A percentile compares a stretch with the other conserved stretches of the same genome.
Conservation (phyloP, 352 stramenopile genomes). For the Halophytophthora polymorphica region DNA sequence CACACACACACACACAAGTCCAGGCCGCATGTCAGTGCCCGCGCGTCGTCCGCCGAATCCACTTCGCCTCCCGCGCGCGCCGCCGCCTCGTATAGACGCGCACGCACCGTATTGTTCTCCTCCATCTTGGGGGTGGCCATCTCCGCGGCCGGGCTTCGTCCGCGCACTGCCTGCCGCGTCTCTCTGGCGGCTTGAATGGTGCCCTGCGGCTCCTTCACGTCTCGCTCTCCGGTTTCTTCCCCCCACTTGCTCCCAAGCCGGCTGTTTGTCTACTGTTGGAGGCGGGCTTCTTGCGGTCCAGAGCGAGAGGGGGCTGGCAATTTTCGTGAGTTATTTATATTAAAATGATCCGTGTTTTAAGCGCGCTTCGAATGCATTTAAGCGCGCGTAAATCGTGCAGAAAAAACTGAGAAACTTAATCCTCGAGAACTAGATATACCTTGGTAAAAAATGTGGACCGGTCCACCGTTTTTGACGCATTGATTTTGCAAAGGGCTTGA, state of each 20-base stretch:
- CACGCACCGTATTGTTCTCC: conserved; percentile 65
- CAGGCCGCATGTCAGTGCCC: conserved; percentile 1
- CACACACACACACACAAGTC: conserved; percentile 1
- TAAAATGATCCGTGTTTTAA: too few species aligned
- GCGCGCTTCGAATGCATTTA: too few species aligned
- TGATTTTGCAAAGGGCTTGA: too few species aligned
- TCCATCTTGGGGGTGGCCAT: conserved; percentile 83
- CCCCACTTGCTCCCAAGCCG: conserved; percentile 28
- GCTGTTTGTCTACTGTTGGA: conserved; percentile 44
- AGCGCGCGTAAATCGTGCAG: too few species aligned
- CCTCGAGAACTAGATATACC: too few species aligned
- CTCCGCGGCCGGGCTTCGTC: background rate
- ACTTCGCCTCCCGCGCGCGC: background rate
- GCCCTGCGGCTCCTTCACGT: conserved; percentile 1
- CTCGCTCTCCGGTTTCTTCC: background rate
- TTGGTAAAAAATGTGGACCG: too few species aligned
- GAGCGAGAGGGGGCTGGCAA: conserved; percentile 26
- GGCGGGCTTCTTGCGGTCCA: conserved; percentile 5
- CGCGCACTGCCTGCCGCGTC: background rate
- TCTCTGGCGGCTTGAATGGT: background rate
- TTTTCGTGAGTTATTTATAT: too few species aligned
- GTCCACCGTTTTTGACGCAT: too few species aligned
- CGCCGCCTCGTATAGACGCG: background rate
- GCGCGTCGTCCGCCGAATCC: background rate
- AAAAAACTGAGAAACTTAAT: too few species aligned